Percentiles rank a stretch among this genome's conserved stretches.
phyloP scores from a whole-genome alignment of 371 early-diverging fungal species.

The Rhizopus microsporus region DNA sequence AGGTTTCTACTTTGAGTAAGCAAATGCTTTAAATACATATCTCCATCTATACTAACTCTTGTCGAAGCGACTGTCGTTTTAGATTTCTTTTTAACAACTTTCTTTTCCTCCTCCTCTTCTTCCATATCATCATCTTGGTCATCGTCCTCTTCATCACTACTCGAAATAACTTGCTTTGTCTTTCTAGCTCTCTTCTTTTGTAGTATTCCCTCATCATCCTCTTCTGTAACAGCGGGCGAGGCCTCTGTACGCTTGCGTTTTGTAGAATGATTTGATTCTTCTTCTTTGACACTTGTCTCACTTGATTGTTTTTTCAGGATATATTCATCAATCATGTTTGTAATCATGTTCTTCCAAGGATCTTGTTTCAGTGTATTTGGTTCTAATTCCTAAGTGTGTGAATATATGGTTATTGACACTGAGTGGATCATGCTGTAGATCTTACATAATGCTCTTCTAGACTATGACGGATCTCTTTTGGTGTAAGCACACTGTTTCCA shows the following conservation, averaged over 20 bases:
- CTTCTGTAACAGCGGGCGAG: not conserved
- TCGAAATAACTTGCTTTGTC: not conserved
- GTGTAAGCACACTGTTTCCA: slow-evolving; percentile 11
- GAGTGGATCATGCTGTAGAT: not conserved
- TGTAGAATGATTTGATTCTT: not conserved
- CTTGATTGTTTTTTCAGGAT: slow-evolving; percentile 5
- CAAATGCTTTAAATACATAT: not conserved
- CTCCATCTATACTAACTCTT: slow-evolving; percentile 1
- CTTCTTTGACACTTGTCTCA: not conserved
- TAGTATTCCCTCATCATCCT: slow-evolving; percentile 10
- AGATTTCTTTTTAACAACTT: not conserved
- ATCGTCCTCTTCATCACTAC: slow-evolving; percentile 8
- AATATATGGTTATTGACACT: not conserved
- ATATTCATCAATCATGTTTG: slow-evolving; percentile 24
- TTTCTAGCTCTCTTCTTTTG: slow-evolving; percentile 11
- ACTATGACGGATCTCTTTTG: slow-evolving; percentile 4
- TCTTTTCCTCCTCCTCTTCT: slow-evolving; percentile 5
- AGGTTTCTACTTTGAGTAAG: not conserved
- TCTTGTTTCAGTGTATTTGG: slow-evolving; percentile 22
- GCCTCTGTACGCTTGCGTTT: not conserved
- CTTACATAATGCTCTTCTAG: slow-evolving; percentile 20
- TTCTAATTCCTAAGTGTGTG: slow-evolving; percentile 19
- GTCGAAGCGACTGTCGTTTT: not conserved
- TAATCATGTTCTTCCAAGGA: slow-evolving; percentile 30
- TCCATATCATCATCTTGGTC: slow-evolving; percentile 8